Evolutionary conservation across 768 basidiomycete genomes (phyloP).

Genomic region (Naganishia randhawae): DNA sequence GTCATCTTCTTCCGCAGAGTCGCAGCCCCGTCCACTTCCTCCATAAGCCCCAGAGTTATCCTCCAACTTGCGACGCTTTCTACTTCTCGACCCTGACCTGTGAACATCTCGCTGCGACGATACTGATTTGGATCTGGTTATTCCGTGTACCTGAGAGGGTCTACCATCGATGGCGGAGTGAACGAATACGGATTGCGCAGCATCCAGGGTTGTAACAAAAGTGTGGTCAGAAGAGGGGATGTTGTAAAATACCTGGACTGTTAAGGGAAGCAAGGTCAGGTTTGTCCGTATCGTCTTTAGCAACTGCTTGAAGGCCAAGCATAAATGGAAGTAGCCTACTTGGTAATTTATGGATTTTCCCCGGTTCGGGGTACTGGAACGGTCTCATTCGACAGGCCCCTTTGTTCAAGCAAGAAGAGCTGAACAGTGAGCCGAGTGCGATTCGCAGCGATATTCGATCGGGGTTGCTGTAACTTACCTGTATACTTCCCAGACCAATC

Average conservation of each 20-base stretch:
- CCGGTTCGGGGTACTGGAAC: constrained; percentile 13
- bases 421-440: neutral
- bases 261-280: neutral
- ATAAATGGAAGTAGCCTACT: neutral
- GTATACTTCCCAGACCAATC: neutral
- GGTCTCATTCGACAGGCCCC: neutral
- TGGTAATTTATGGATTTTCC: constrained; percentile 26
- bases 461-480: neutral
- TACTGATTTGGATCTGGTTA: neutral
- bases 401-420: neutral
- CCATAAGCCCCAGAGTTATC: neutral
- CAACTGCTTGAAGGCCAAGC: neutral
- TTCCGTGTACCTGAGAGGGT: neutral
- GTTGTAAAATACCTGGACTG: constrained; percentile 28
- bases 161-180: constrained; percentile 1
- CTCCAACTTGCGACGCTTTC: constrained; percentile 8
- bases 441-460: neutral
- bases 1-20: constrained; percentile 43
- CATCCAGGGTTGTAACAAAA: constrained; percentile 17
- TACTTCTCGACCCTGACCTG: neutral
- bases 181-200: constrained; percentile 21
- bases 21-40: constrained; percentile 32
- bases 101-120: neutral
- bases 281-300: neutral
- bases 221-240: constrained; percentile 24